Percentiles rank a stretch among this genome's conserved stretches.
These are phyloP conservation scores for Tricholoma sp. DNA, from an alignment of 768 basidiomycete genomes.

Conservation along the genomic window DNA sequence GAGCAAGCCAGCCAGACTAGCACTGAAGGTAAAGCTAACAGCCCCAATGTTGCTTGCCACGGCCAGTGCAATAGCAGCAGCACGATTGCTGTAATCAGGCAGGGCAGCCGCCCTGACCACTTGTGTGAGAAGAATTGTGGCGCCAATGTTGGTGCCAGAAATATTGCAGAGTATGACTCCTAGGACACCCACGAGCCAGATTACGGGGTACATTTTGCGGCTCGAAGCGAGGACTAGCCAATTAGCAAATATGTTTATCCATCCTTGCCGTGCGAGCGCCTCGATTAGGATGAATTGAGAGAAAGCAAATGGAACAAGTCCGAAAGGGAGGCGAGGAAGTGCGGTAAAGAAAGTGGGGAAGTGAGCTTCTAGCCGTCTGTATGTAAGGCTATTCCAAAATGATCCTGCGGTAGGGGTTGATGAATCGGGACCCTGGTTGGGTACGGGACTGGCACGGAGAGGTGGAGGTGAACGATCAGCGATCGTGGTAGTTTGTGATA, in stretches of 20 bases:
- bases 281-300: conserved; percentile 94
- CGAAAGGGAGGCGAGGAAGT: conserved; percentile 68
- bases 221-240: conserved; percentile 54
- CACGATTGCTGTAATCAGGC: conserved; percentile 33
- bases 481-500: not conserved
- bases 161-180: conserved; percentile 76
- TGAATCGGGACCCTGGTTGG: not conserved
- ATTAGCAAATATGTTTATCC: conserved; percentile 77
- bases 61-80: conserved; percentile 70
- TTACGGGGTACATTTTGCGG: conserved; percentile 39
- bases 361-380: conserved; percentile 21
- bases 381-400: conserved; percentile 3
- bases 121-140: conserved; percentile 84
- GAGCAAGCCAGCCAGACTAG: conserved; percentile 82
- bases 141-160: conserved; percentile 87
- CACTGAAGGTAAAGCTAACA: conserved; percentile 83
- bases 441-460: not conserved
- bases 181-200: conserved; percentile 68
- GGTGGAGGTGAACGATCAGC: not conserved
- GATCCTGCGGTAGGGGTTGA: conserved; percentile 4
- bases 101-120: conserved; percentile 54
- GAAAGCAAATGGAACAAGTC: conserved; percentile 87
- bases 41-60: conserved; percentile 89
- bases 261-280: conserved; percentile 73
- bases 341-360: conserved; percentile 74